phyloP scores from a whole-genome alignment of 2,329 filamentous ascomycete genomes.

The Fulvia fulva region DNA sequence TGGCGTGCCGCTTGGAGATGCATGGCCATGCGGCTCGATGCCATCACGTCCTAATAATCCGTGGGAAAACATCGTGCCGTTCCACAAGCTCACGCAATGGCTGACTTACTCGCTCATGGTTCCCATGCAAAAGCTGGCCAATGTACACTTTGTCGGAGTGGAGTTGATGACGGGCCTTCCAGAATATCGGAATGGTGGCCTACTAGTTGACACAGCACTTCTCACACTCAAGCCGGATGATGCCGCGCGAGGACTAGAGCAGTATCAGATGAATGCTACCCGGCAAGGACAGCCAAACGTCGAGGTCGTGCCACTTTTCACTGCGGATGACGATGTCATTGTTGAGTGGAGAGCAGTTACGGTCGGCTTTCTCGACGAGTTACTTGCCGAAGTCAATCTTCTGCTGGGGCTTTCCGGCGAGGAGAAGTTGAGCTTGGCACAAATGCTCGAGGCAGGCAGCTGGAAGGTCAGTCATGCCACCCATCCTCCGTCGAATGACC shows the following conservation, averaged over 20 bases:
- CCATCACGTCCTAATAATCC: slow-evolving; percentile 66
- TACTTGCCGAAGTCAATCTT: slow-evolving; percentile 65
- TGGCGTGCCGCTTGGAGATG: slow-evolving; percentile 82
- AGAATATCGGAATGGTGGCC: slow-evolving; percentile 86
- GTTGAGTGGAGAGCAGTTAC: slow-evolving; percentile 76
- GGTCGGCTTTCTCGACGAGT: slow-evolving; percentile 68
- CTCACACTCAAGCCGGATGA: slow-evolving; percentile 70
- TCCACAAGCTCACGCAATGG: slow-evolving; percentile 95
- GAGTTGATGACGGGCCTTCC: slow-evolving; percentile 85
- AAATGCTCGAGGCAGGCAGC: slow-evolving; percentile 90
- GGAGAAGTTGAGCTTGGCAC: slow-evolving; percentile 70
- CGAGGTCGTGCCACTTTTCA: slow-evolving; percentile 71
- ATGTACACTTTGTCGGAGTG: slow-evolving; percentile 74
- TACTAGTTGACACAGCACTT: slow-evolving; percentile 81
- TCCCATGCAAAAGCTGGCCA: slow-evolving; percentile 76
- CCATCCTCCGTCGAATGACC: neutral
- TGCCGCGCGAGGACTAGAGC: slow-evolving; percentile 64
- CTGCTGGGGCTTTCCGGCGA: slow-evolving; percentile 64
- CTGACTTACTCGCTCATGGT: slow-evolving; percentile 91
- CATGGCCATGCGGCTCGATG: slow-evolving; percentile 86
- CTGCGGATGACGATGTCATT: slow-evolving; percentile 70
- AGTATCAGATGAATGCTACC: slow-evolving; percentile 66
- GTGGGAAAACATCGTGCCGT: slow-evolving; percentile 81
- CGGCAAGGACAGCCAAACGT: slow-evolving; percentile 67
- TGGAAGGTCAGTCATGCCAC: slow-evolving; percentile 74